Conservation (phyloP, 2,329 filamentous ascomycete genomes). For the Penicillium brasilianum region DNA sequence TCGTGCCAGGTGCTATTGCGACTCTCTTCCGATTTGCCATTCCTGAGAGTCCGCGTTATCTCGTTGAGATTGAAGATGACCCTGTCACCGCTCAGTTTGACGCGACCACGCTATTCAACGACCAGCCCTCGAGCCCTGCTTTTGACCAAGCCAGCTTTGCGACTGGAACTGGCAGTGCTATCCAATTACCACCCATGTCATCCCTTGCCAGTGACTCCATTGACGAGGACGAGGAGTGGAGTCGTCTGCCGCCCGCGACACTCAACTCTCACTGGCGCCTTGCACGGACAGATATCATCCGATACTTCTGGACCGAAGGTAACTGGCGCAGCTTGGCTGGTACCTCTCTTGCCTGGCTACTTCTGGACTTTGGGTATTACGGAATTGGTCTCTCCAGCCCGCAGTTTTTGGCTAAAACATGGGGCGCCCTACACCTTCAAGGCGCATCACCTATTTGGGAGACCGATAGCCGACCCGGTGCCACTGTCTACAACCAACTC, state of each 20-base stretch:
- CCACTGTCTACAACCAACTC: conserved; percentile 51
- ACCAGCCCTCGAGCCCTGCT: conserved; percentile 22
- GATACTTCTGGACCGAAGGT: conserved; percentile 50
- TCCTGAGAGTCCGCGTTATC: conserved; percentile 69
- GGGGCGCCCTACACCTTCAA: conserved; percentile 41
- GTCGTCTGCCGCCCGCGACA: conserved; percentile 40
- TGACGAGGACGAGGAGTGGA: conserved; percentile 30
- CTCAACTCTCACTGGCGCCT: conserved; percentile 50
- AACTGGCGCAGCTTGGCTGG: conserved; percentile 51
- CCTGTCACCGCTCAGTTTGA: conserved; percentile 64
- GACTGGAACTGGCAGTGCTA: conserved; percentile 20
- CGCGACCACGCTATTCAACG: conserved; percentile 63
- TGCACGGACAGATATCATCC: conserved; percentile 44
- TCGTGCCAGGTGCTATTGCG: conserved; percentile 66
- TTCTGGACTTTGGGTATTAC: conserved; percentile 64
- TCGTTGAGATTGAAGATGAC: conserved; percentile 68
- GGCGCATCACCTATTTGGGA: conserved; percentile 41
- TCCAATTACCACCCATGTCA: conserved; percentile 34
- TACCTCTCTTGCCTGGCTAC: conserved; percentile 59
- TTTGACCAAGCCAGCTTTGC: conserved; percentile 33
- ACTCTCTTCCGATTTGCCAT: conserved; percentile 70
- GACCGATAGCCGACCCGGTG: conserved; percentile 42
- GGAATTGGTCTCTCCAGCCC: conserved; percentile 57
- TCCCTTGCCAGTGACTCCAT: conserved; percentile 34
- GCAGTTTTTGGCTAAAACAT: conserved; percentile 49